phyloP scores from a whole-genome alignment of 345 rosid genomes.

The Turnera subulata region DNA sequence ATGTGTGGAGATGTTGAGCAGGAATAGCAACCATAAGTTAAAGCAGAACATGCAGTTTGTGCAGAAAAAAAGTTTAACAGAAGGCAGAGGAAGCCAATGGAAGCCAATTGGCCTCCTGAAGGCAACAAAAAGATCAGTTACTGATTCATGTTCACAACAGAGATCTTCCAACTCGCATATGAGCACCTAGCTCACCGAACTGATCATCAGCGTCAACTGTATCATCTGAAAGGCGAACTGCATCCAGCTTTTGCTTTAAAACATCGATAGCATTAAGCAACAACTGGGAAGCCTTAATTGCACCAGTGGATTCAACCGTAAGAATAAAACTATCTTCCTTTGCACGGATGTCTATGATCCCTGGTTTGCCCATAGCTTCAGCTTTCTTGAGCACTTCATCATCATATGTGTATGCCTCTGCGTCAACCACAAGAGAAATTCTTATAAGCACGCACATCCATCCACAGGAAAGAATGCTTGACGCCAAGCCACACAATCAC shows the following conservation, averaged over 20 bases:
- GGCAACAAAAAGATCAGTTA: slow-evolving; percentile 5
- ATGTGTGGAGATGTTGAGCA: no score
- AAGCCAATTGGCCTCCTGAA: background rate
- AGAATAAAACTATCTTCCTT: slow-evolving; percentile 86
- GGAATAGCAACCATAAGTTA: background rate
- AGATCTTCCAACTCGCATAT: slow-evolving; percentile 96
- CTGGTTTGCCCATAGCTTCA: slow-evolving; percentile 96
- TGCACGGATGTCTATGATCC: slow-evolving; percentile 75
- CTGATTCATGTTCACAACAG: background rate
- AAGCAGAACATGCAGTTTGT: background rate
- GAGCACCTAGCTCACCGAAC: slow-evolving; percentile 98
- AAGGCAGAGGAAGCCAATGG: background rate
- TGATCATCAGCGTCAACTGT: slow-evolving; percentile 98
- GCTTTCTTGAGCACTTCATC: no score
- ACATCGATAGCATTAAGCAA: slow-evolving; percentile 77
- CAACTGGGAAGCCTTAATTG: slow-evolving; percentile 83
- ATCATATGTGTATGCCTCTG: slow-evolving; percentile 89
- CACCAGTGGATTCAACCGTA: slow-evolving; percentile 93
- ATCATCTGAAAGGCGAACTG: slow-evolving; percentile 84
- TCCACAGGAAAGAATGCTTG: no score
- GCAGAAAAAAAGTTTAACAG: background rate
- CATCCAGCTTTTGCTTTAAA: slow-evolving; percentile 85
- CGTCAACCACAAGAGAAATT: slow-evolving; percentile 43
- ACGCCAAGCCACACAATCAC: no score
- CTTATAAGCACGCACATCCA: background rate